phyloP scores from a whole-genome alignment of 345 rosid species.

The Microcos paniculata region DNA sequence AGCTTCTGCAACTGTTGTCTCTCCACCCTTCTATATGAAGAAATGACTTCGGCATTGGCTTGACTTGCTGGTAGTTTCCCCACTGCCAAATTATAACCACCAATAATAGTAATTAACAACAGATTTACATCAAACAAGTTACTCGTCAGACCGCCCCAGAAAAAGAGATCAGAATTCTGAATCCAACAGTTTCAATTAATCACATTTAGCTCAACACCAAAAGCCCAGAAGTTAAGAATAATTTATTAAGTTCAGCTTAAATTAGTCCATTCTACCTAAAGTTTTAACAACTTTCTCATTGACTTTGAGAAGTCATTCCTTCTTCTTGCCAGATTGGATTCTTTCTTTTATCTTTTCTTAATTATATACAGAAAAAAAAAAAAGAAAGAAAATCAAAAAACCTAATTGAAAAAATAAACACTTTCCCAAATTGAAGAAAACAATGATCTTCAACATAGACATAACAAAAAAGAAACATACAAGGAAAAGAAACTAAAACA shows the following conservation, averaged over 20 bases:
- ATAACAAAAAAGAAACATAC: not conserved
- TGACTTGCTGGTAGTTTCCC: slow-evolving; percentile 67
- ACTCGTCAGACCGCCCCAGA: not conserved
- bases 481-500: not conserved
- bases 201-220: not conserved
- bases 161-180: not conserved
- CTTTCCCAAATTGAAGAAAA: not conserved
- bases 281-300: not conserved
- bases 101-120: not conserved
- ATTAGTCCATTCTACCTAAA: not conserved
- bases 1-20: slow-evolving; percentile 41
- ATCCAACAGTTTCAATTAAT: not conserved
- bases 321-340: not conserved
- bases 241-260: not conserved
- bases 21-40: slow-evolving; percentile 53
- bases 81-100: slow-evolving; percentile 39
- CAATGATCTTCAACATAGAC: not conserved
- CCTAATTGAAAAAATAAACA: not conserved
- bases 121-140: not conserved
- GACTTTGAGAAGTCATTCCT: not conserved
- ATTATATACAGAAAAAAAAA: not conserved
- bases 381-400: not conserved
- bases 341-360: not conserved
- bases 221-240: not conserved
- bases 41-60: slow-evolving; percentile 49